phyloP scores from a whole-genome alignment of 75 land plant species.

The Isoetes taiwanensis region DNA sequence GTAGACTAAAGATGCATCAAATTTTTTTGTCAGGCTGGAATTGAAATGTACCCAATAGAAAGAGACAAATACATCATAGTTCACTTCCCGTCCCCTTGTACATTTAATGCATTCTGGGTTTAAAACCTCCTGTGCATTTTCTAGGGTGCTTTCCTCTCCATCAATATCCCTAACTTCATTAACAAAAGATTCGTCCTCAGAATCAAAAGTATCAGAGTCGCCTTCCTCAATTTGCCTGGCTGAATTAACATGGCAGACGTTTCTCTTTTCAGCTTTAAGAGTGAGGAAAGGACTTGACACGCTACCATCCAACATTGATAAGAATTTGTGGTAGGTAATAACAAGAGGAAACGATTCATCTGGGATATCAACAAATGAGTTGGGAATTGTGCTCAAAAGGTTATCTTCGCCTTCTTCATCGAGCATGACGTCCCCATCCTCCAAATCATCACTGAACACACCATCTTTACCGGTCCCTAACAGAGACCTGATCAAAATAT shows the following conservation, averaged over 20 bases:
- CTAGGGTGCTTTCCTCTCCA: no score
- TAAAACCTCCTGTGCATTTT: no score
- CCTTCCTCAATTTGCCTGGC: no score
- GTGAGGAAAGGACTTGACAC: conserved; percentile 18
- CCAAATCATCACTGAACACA: neutral
- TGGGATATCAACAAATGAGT: conserved; percentile 25
- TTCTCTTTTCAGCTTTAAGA: neutral
- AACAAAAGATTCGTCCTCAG: no score
- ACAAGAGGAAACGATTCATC: conserved; percentile 31
- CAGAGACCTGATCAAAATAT: neutral
- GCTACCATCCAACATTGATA: conserved; percentile 51
- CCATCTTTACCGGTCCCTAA: neutral
- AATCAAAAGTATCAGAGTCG: neutral
- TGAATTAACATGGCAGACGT: neutral
- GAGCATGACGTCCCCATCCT: neutral
- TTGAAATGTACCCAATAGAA: conserved; percentile 56
- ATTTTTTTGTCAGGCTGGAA: conserved; percentile 23
- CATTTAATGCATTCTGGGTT: no score
- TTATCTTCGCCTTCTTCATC: conserved; percentile 10
- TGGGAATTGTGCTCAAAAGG: conserved; percentile 23
- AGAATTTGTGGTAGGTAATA: conserved; percentile 41
- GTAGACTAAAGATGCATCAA: conserved; percentile 43
- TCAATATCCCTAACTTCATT: neutral
- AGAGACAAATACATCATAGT: conserved; percentile 28
- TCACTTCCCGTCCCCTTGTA: no score